These are phyloP conservation scores for Chalciporus pseudorubinellus DNA, from an alignment of 768 basidiomycete species.

Conservation along the genomic window DNA sequence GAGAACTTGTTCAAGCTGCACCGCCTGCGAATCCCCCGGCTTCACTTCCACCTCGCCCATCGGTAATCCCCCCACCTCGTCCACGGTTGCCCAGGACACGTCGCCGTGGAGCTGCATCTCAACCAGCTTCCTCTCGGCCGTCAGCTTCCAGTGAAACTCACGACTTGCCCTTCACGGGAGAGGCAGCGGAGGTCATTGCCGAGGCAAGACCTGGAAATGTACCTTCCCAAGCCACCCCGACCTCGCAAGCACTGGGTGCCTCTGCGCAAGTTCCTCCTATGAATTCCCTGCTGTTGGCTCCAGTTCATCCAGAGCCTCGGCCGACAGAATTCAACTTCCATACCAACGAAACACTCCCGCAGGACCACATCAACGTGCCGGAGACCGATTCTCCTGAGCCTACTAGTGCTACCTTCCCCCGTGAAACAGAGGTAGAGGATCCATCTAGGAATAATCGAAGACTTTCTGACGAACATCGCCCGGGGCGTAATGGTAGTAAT, in stretches of 20 bases:
- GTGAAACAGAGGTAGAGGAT: constrained; percentile 9
- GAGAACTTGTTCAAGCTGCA: background rate
- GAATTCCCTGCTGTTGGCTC: constrained; percentile 10
- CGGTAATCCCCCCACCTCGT: constrained; percentile 27
- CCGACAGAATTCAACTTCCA: background rate
- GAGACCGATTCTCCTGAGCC: constrained; percentile 10
- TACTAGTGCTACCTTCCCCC: background rate
- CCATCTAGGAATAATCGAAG: constrained; percentile 6
- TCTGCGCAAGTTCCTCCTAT: background rate
- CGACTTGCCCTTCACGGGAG: background rate
- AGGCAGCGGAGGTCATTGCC: background rate
- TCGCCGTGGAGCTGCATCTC: background rate
- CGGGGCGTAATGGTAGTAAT: constrained; percentile 1
- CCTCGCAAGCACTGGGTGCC: constrained; percentile 10
- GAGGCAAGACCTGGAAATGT: background rate
- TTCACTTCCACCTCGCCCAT: constrained; percentile 16
- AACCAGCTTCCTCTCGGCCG: background rate
- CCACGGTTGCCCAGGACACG: constrained; percentile 14
- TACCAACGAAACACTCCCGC: background rate
- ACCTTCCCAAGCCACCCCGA: background rate
- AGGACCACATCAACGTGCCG: background rate
- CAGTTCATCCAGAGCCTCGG: constrained; percentile 10
- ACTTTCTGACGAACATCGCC: constrained; percentile 10
- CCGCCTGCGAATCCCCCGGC: background rate
- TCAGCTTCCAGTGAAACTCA: background rate